Conservation (phyloP, 164 flowering plant species). For the Piper longum region DNA sequence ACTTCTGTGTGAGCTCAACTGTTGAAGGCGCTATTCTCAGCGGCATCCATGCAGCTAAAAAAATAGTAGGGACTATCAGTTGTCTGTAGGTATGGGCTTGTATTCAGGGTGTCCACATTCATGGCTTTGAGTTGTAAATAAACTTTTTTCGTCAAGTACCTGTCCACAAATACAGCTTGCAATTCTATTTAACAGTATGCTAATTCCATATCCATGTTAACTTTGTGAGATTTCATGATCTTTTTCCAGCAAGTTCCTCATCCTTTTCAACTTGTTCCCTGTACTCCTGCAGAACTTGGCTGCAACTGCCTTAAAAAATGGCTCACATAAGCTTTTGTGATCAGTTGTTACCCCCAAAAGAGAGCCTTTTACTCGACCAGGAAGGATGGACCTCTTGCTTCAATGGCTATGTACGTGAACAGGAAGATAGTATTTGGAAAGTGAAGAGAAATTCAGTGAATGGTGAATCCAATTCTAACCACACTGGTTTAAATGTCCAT, state of each 20-base stretch:
- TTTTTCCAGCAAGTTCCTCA: background rate
- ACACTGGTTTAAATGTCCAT: background rate
- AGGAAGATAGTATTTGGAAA: no score
- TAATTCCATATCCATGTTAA: background rate
- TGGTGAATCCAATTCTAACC: background rate
- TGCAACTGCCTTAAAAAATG: no score
- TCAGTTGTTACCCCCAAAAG: no score
- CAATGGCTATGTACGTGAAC: no score
- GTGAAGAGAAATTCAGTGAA: background rate
- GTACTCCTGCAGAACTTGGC: no score
- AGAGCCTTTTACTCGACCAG: no score
- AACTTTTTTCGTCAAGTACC: background rate
- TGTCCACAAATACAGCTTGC: background rate
- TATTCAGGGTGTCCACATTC: background rate
- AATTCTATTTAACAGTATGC: background rate
- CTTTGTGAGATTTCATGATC: background rate
- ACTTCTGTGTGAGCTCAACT: constrained; percentile 69
- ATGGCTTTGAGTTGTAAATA: background rate
- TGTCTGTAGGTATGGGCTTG: background rate
- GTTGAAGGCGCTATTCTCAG: constrained; percentile 78
- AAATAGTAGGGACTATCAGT: constrained; percentile 18
- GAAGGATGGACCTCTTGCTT: no score
- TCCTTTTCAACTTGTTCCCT: no score
- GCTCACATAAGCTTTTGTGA: no score
- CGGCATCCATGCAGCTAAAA: constrained; percentile 57